Base-by-base conservation (phyloP, 1,284 basidiomycete species). In the Ustilago curta region DNA sequence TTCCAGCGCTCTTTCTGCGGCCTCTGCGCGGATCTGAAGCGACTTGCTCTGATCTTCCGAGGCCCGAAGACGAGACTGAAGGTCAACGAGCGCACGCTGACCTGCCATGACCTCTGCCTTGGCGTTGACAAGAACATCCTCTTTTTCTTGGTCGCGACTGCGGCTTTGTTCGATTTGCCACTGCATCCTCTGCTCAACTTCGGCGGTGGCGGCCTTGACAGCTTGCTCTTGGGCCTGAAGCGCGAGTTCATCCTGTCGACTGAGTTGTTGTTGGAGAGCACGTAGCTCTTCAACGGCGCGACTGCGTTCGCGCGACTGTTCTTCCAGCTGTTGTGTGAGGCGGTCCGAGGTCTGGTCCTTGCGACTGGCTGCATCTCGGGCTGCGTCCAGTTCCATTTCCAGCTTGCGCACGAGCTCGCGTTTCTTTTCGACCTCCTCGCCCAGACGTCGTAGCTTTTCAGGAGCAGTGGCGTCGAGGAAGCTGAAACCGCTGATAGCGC, bases 401-500 rank as follows among this genome's bases (percentile, higher is more conserved):
- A 70, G 59, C 43, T 66, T 61, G 25, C 54, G 59, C 1, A 73
- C 44, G 31, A 58, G 43, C 14, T 73, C 61, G 9, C 68, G 64
- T 39, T 67, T 65, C 12, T 40, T 48, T 11, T 64, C 64, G 12
- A 71, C 50, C 39, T 76, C 68, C 18, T 68, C 68, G 25, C 51
- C 53, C 2, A 70, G 64, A 29, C 60, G 57, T 18, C 61, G 63
- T 7, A 76, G 51, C 59, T 76, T 72, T 11, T 72, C 69, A 14
- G 68, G 57, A 18, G 59, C 60, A 4, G 65, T 40, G 14, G 65
- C 69, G 59, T 69, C 69, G 48, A 63, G 61, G 40, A 76, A 76
- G 65, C 62, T 68, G 56, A 69, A 76, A 12, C 69, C 73, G 43
- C 65, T 76, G 68, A 67, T 59, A 27, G 64, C 64, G 44, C 73